Base-by-base conservation (phyloP, 2,329 filamentous ascomycete genomes). In the Diaporthe velutina region DNA sequence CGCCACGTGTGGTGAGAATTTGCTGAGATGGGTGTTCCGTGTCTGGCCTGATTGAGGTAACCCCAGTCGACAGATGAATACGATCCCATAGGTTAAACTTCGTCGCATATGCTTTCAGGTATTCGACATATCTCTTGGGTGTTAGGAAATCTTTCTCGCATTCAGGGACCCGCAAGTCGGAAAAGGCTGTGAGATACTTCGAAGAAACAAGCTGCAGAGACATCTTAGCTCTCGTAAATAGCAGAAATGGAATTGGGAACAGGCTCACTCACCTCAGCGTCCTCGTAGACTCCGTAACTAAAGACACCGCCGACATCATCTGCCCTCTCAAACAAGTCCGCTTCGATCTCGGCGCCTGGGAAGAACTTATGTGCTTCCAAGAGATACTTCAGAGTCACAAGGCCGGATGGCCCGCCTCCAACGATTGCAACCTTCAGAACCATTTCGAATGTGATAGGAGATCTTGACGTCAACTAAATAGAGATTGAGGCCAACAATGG, bases 131-230 rank as follows among this genome's bases (percentile, higher is more conserved):
- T 40, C 79, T 75, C 25, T 77, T 75, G 4, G 81, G 79, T 3
- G 78, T 80, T 9, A 85, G 74, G 73, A 85, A 85, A 76, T 85
- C 83, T 4, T 83, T 81, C 15, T 80, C 80, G 4, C 82, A 78
- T 5, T 81, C 70, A 1, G 81, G 76, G 45, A 82, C 80, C 3
- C 85, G 82, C 74, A 85, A 85, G 75, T 87, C 85, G 8, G 85
- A 87, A 76, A 87, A 88, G 33, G 82, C 81, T 0, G 85, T 87
- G 35, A 88, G 81, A 61, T 87, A 83, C 75, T 84, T 85, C 22
- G 85, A 86, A 4, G 83, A 86, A 13, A 88, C 85, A 3, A 83
- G 78, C 82, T 83, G 17, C 75, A 45, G 7, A 42, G 33, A 35
- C 40, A 15, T 48, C 17, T 74, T 13, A 30, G 57, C 55, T 28